Base-by-base conservation (phyloP, 108 stramenopile genomes). In the Skeletonema tropicum region DNA sequence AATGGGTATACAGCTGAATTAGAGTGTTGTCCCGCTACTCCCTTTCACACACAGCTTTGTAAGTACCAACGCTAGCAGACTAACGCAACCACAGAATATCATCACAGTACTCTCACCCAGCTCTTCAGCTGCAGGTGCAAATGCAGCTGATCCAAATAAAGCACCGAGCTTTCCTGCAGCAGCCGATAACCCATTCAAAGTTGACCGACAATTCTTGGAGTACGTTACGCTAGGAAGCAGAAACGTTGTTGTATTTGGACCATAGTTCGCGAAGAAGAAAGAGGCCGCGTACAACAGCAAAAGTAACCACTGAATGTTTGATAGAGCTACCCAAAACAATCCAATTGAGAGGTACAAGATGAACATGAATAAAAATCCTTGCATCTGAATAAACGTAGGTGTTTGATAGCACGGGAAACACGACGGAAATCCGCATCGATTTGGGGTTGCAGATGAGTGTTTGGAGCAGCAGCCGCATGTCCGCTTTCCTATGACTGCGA, bases 131-230 rank as follows among this genome's bases (percentile, higher is more conserved):
- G 86, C 84, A 30, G 91, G 91, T 25, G 76, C 87, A 84, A 95
- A 95, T 7, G 89, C 67, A 29, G 84, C 80, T 15, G 94, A 89
- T 12, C 94, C 94, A 25, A 80, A 45, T n/a, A 75, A 59, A 13
- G 95, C 95, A 0, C 95, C 95, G 0, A 88, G 33, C 62, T 96
- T 96, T 1, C 95, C 95, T 11, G 82, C 75, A 5, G 95, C 95
- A 17, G 95, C 95, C 66, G 89, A 83, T 4, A 94, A 69, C 9
- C 93, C 95, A 84, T 96, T 96, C 63, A 92, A 78, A 30, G 95
- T 94, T 2, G 90, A 86, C 48, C 93, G 85, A 69, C 90, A 88
- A 26, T 84, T 80, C 12, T 76, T 71, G 4, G 86, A 83, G 67
- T 85, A 96, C 1, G 90, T 77, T 38, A 96, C 71, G 58, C 79